Evolutionary conservation across 2,329 filamentous ascomycete species (phyloP).

Genomic region (Alternaria postmessia): DNA sequence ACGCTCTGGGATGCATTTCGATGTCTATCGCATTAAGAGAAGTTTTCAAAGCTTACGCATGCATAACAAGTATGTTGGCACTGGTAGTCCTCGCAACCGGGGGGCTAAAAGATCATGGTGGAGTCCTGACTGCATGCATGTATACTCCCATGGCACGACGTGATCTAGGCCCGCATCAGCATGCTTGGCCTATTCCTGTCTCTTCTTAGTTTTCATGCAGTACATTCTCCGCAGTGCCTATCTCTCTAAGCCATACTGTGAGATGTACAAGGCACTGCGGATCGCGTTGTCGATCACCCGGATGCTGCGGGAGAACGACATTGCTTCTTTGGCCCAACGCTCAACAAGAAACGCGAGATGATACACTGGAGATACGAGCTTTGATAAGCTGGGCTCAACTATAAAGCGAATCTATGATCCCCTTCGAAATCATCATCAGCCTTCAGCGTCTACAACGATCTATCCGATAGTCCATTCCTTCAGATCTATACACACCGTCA

Average conservation of each 20-base stretch:
- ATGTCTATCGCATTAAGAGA: not conserved
- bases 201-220: not conserved
- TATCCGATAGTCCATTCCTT: slow-evolving; percentile 1
- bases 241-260: not conserved
- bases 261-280: slow-evolving; percentile 12
- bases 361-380: not conserved
- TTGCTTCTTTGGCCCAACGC: slow-evolving; percentile 9
- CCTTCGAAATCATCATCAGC: slow-evolving; percentile 5
- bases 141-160: not conserved
- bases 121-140: not conserved
- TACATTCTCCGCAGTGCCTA: slow-evolving; percentile 5
- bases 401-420: slow-evolving; percentile 22
- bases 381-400: not conserved
- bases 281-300: slow-evolving; percentile 5
- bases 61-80: not conserved
- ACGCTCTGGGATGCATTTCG: not conserved
- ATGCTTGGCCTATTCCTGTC: not conserved
- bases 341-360: slow-evolving; percentile 7
- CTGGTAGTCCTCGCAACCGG: not conserved
- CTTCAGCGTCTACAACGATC: slow-evolving; percentile 10
- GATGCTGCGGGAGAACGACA: slow-evolving; percentile 6
- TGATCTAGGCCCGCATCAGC: slow-evolving; percentile 10
- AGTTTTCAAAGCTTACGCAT: not conserved
- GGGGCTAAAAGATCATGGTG: not conserved
- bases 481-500: not conserved